Percentiles rank a stretch among this genome's conserved stretches.
Conservation (phyloP, 1,284 basidiomycete species). For the Pyrrhoderma noxium region DNA sequence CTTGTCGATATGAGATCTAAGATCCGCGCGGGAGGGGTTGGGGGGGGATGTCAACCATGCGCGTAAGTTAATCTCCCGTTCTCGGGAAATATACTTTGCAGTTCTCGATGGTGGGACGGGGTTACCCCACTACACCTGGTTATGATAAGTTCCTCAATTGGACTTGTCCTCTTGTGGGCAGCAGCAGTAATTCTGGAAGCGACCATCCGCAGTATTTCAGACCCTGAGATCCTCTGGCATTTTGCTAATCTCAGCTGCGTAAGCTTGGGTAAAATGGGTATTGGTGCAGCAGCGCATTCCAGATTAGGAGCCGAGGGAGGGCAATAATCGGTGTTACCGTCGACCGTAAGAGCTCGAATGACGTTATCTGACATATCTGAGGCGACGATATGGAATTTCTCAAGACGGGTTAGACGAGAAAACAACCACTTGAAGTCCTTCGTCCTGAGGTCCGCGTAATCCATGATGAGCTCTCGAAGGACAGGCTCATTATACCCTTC, state of each 20-base stretch:
- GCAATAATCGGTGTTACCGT: neutral
- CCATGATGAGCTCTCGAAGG: slow-evolving; percentile 60
- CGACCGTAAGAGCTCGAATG: slow-evolving; percentile 36
- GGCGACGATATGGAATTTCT: slow-evolving; percentile 62
- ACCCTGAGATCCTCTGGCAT: slow-evolving; percentile 56
- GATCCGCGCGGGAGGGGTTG: too few species aligned
- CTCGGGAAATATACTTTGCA: slow-evolving; percentile 23
- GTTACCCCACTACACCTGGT: slow-evolving; percentile 42
- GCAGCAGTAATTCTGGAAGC: slow-evolving; percentile 31
- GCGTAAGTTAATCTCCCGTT: slow-evolving; percentile 3
- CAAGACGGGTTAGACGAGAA: slow-evolving; percentile 41
- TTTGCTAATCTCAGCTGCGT: slow-evolving; percentile 44
- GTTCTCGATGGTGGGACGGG: slow-evolving; percentile 31
- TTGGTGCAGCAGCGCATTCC: slow-evolving; percentile 12
- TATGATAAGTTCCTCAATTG: slow-evolving; percentile 39
- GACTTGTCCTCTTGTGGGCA: slow-evolving; percentile 22
- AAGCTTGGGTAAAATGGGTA: slow-evolving; percentile 48
- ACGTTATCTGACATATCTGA: slow-evolving; percentile 74
- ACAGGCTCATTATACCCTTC: slow-evolving; percentile 45
- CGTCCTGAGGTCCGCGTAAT: slow-evolving; percentile 70
- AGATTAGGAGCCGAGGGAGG: neutral
- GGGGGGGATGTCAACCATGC: too few species aligned
- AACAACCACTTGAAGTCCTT: slow-evolving; percentile 69
- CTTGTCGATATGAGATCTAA: too few species aligned
- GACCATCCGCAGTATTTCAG: slow-evolving; percentile 46